These are phyloP conservation scores for Fusarium sp. DNA, from an alignment of 2,329 filamentous ascomycete genomes.

Conservation along the genomic window DNA sequence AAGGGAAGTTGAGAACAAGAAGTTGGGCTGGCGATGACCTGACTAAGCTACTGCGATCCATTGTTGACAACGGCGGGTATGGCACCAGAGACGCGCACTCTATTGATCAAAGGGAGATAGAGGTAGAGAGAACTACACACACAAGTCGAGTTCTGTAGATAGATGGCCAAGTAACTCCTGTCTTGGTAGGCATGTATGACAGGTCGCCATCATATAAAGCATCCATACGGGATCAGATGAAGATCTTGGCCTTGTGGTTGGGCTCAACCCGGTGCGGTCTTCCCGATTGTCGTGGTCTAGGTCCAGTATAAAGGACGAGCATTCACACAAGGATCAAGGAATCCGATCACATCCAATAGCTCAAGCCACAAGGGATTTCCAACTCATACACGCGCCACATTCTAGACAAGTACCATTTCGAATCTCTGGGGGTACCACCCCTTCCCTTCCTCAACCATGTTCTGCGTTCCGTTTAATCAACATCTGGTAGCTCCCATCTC, in stretches of 20 bases:
- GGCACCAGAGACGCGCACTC: not conserved
- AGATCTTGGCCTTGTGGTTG: not conserved
- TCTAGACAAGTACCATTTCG: not conserved
- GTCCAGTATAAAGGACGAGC: not conserved
- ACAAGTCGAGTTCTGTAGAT: not conserved
- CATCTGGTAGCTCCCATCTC: too few species aligned
- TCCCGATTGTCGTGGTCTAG: not conserved
- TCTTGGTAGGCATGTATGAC: not conserved
- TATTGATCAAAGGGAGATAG: not conserved
- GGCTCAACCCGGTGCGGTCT: not conserved
- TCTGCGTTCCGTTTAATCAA: too few species aligned
- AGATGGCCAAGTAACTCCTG: not conserved
- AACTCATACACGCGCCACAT: not conserved
- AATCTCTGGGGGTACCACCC: not conserved
- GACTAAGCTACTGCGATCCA: not conserved
- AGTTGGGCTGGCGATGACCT: accelerated
- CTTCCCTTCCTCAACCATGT: not conserved
- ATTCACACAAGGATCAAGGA: not conserved
- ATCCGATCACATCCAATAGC: not conserved
- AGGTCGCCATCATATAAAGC: not conserved
- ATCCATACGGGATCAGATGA: not conserved
- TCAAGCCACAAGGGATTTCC: not conserved
- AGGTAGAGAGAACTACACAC: not conserved
- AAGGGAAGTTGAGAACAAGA: not conserved
- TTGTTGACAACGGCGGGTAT: not conserved